Evolutionary conservation across 306 rosid genomes (phyloP), one percentile per base, ranked within the genome.

Genomic region (Arachis stenosperma): DNA sequence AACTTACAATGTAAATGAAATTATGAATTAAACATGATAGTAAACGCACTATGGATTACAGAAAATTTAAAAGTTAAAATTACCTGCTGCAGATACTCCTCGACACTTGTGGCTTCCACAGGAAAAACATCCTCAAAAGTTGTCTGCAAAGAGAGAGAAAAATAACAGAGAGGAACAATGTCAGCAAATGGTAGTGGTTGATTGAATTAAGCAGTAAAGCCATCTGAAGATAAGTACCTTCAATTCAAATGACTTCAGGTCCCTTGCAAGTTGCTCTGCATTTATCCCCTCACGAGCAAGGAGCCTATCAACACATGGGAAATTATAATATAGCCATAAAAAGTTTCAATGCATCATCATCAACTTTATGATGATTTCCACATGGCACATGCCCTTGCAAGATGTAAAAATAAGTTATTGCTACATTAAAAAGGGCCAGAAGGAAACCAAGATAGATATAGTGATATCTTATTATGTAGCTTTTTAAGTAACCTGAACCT

Each of bases 181-280:
- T 77, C 52, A 81, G 82, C 68, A 78, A 83, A 47, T 65, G 36
- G 61, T 9, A 61, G 67, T 33, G 53, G 67, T 5, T 30, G 37
- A 14, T 12, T 37, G 48, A 58, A 14, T 58, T 54, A 33, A 67
- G 42, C 29, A 69, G 46, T 6, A 9, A 42, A 15, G 53, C 50
- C 61, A 50, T 58, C 51, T 51, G 57, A 57, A 75, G 36, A 69
- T 44, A 13, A 57, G 36, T 69, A 91, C 99, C 90, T 94, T 91
- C 84, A 94, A 73, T 76, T 94, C 99, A 87, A 94, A 94, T 78
- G 99, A 94, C 89, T 91, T 94, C 67, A 94, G 83, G 81, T 94
- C 99, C 55, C 99, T 88, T 42, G 99, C 95, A 81, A 94, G 99
- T 86, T 94, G 99, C 84, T 94, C 99, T 3, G 99, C 99, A 75